Evolutionary conservation across 1,284 basidiomycete genomes (phyloP).

Genomic region (Tremellales sp.): DNA sequence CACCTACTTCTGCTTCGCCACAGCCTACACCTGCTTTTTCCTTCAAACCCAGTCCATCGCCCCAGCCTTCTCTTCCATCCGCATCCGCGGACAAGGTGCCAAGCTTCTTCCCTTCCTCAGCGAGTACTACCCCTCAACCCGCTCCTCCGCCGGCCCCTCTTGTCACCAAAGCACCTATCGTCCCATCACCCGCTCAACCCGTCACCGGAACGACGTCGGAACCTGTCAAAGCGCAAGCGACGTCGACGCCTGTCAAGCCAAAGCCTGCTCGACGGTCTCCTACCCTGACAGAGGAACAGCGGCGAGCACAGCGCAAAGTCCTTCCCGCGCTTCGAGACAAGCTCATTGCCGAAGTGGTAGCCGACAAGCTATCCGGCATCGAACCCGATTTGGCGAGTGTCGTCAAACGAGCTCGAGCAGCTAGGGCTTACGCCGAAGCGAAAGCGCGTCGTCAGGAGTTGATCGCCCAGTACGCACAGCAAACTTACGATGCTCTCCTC

Average conservation of each 20-base stretch:
- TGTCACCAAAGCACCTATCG: conserved; percentile 1
- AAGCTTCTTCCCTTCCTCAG: no score
- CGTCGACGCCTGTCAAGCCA: background rate
- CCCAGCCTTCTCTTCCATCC: no score
- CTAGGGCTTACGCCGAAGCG: conserved; percentile 10
- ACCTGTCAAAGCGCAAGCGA: background rate
- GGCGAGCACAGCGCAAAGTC: background rate
- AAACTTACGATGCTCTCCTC: conserved; percentile 10
- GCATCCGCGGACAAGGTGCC: no score
- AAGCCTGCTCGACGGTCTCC: background rate
- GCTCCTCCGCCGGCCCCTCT: background rate
- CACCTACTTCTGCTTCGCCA: no score
- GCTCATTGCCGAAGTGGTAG: conserved; percentile 26
- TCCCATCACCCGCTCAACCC: background rate
- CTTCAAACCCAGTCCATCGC: background rate
- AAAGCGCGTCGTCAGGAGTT: conserved; percentile 10
- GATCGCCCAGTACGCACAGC: conserved; percentile 14
- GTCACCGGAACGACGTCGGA: background rate
- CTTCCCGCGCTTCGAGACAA: conserved; percentile 16
- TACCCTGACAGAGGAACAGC: background rate
- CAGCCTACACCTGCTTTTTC: background rate
- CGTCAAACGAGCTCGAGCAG: conserved; percentile 23
- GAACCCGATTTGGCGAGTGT: conserved; percentile 11
- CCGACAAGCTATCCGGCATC: conserved; percentile 13
- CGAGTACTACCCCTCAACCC: conserved; percentile 1